A percentile compares a stretch with the other conserved stretches of the same genome.
These are phyloP conservation scores for Saccharum spontaneum DNA, from an alignment of 176 grass and related monocot species.

Conservation along the genomic window DNA sequence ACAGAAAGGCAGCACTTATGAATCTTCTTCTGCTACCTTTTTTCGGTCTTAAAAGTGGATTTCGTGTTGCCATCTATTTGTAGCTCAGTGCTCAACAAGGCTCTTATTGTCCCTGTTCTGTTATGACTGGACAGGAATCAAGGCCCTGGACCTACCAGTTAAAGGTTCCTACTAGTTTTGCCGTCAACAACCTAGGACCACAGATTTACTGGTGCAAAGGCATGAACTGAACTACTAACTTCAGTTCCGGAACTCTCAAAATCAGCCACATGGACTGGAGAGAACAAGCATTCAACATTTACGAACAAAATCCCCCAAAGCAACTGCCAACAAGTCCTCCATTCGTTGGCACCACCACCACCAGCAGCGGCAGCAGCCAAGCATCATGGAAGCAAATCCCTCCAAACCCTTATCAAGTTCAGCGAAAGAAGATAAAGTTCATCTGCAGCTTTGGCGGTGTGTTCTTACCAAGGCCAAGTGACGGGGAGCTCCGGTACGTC, in stretches of 20 bases:
- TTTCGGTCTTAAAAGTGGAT: constrained; percentile 6
- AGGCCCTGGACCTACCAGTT: constrained; percentile 14
- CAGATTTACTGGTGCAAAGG: constrained; percentile 20
- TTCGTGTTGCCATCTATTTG: constrained; percentile 3
- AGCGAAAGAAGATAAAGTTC: constrained; percentile 59
- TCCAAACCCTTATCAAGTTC: constrained; percentile 17
- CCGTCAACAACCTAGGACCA: neutral
- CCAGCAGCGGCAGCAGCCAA: constrained; percentile 23
- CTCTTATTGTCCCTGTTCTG: neutral
- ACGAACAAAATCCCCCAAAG: constrained; percentile 14
- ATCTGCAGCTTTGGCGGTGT: constrained; percentile 75
- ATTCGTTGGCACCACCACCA: constrained; percentile 6
- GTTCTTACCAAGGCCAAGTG: constrained; percentile 80
- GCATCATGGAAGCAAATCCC: constrained; percentile 28
- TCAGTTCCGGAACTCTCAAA: constrained; percentile 3
- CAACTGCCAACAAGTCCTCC: constrained; percentile 28
- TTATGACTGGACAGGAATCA: constrained; percentile 1
- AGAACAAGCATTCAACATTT: constrained; percentile 5
- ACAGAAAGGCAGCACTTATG: neutral
- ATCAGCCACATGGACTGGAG: constrained; percentile 33
- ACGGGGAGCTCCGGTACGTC: constrained; percentile 67
- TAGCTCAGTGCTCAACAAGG: neutral
- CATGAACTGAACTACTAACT: constrained; percentile 43
- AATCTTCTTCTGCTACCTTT: constrained; percentile 2
- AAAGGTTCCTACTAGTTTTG: neutral